Conservation (phyloP, 2,329 filamentous ascomycete species). For the Phaeoacremonium minimum region DNA sequence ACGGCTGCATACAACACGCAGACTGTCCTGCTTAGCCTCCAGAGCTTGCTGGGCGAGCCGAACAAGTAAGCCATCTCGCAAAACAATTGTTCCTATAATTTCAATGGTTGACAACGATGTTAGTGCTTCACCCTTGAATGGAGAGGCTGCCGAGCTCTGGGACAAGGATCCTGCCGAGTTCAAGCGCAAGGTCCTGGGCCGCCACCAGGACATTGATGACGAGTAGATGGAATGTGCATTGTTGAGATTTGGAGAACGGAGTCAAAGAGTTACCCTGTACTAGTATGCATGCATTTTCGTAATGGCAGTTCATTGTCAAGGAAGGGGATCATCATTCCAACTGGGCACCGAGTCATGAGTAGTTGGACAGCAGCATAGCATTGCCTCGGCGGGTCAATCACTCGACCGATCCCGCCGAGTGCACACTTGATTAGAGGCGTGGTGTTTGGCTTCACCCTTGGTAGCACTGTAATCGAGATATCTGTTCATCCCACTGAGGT, state of each 20-base stretch:
- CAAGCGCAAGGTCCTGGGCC: conserved; percentile 67
- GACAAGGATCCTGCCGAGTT: conserved; percentile 84
- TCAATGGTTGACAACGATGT: background rate
- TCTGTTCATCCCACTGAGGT: background rate
- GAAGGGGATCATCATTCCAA: too few relatives aligned
- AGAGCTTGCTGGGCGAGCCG: conserved; percentile 91
- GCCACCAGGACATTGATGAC: conserved; percentile 62
- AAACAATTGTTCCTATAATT: too few relatives aligned
- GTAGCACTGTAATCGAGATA: background rate
- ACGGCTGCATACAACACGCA: conserved; percentile 96
- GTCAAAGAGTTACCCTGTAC: conserved; percentile 9
- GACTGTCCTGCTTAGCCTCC: conserved; percentile 86
- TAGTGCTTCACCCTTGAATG: conserved; percentile 90
- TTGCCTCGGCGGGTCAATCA: background rate
- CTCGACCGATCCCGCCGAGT: background rate
- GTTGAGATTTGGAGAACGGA: conserved; percentile 8
- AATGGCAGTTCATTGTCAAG: background rate
- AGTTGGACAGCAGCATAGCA: background rate
- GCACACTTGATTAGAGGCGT: background rate
- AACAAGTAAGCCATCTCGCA: conserved; percentile 73
- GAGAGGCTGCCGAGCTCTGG: conserved; percentile 94
- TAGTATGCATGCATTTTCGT: background rate
- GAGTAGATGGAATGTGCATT: conserved; percentile 36
- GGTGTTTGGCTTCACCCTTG: too few relatives aligned
- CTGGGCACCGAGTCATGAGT: too few relatives aligned